Conservation (phyloP, 2,329 filamentous ascomycete species). For the Trichocomaceae sp. region DNA sequence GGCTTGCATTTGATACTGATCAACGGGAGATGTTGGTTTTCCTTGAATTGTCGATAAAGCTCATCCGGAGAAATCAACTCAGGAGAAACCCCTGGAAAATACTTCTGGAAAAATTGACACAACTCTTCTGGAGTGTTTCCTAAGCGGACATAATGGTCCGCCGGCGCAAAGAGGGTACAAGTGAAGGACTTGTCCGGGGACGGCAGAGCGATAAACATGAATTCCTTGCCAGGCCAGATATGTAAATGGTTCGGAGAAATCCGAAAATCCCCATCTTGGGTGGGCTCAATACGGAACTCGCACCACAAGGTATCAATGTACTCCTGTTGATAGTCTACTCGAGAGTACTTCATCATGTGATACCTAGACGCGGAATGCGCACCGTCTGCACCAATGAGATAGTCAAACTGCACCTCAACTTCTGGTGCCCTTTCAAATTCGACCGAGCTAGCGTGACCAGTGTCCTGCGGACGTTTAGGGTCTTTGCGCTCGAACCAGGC, state of each 20-base stretch:
- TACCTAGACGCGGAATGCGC: slow-evolving; percentile 87
- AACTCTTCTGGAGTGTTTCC: slow-evolving; percentile 59
- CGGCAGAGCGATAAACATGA: slow-evolving; percentile 98
- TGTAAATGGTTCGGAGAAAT: slow-evolving; percentile 92
- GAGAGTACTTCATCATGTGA: slow-evolving; percentile 90
- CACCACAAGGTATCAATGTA: slow-evolving; percentile 98
- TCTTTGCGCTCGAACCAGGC: slow-evolving; percentile 74
- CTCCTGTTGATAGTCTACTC: slow-evolving; percentile 85
- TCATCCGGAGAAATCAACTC: slow-evolving; percentile 53
- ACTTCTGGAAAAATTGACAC: slow-evolving; percentile 75
- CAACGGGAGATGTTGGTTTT: slow-evolving; percentile 83
- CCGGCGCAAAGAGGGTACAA: slow-evolving; percentile 84
- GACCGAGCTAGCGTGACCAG: slow-evolving; percentile 11
- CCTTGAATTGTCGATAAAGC: slow-evolving; percentile 66
- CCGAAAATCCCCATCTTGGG: slow-evolving; percentile 52
- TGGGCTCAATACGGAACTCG: slow-evolving; percentile 74
- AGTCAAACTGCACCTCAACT: slow-evolving; percentile 79
- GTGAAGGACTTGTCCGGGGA: slow-evolving; percentile 86
- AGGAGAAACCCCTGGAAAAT: slow-evolving; percentile 79
- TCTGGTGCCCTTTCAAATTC: slow-evolving; percentile 53
- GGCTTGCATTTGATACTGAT: slow-evolving; percentile 91
- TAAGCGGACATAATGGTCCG: slow-evolving; percentile 60
- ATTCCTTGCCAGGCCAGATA: slow-evolving; percentile 89
- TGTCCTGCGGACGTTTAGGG: slow-evolving; percentile 20
- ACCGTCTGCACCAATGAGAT: slow-evolving; percentile 90